Base-by-base conservation (phyloP, 768 basidiomycete species). In the Termitomyces sp. region DNA sequence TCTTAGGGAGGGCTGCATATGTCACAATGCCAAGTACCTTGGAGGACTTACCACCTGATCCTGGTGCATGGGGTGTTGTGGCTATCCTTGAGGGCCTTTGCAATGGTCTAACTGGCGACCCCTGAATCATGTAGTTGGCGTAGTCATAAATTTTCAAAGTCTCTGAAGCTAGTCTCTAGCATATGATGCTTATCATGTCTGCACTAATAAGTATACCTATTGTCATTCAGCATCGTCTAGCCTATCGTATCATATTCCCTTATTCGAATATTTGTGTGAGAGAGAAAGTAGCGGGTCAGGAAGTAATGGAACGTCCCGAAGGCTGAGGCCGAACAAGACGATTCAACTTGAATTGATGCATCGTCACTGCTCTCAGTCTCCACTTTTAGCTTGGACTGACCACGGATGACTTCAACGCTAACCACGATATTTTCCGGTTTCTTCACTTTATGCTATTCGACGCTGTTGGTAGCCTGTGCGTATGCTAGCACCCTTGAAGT, bases 31-130 rank as follows among this genome's bases (percentile, higher is more conserved):
- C 47, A 66, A 73, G 38, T 54, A 69, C 8, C 64, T 17, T 56
- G 66, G 58, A 67, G 63, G 56, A 56, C 12, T 66, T 80, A 17
- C 80, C 75, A 6, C 77, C 83, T 10, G 85, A 86, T 70, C 85
- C 84, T 25, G 84, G 83, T 29, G 83, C 84, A 6, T 83, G 81
- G 79, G 83, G 83, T 38, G 73, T 86, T 34, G 70, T 71, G 17
- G 72, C 74, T 36, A 64, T 82, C 51, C 59, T 79, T 43, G 71
- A 80, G 49, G 81, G 81, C 1, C 72, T 81, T 38, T 55, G 67
- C 43, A 62, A 59, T 14, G 73, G 72, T 25, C 65, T 69, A 25
- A 34, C 8, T 14, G 25, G 57, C 31, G 2, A 45, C 32, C 14
- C 10, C 55, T 43, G 15, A 56, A 32, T 31, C 12, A 54, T 6